Conservation (phyloP, 495 filamentous ascomycete genomes). For the Aspergillus wentii region DNA sequence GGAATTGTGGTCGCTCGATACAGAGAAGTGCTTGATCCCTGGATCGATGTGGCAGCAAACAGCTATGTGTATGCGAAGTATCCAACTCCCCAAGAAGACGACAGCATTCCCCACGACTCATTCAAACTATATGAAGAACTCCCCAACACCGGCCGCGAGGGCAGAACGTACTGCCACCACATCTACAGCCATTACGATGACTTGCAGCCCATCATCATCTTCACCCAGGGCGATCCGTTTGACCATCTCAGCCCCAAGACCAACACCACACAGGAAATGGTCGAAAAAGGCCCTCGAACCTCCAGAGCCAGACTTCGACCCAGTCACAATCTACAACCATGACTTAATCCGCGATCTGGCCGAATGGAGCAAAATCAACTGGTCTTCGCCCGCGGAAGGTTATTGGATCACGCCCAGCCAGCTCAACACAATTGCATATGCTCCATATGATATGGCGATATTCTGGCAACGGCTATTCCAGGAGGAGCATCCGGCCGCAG, state of each 20-base stretch:
- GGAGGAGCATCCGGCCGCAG: background rate
- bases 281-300: background rate
- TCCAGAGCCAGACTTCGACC: background rate
- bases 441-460: background rate
- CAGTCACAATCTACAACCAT: slow-evolving; percentile 3
- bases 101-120: background rate
- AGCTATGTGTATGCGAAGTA: slow-evolving; percentile 4
- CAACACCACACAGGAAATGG: slow-evolving; percentile 1
- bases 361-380: slow-evolving; percentile 2
- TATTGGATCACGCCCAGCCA: slow-evolving; percentile 4
- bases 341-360: slow-evolving; percentile 2
- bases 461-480: slow-evolving; percentile 1
- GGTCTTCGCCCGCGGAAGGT: background rate
- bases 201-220: slow-evolving; percentile 4
- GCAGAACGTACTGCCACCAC: slow-evolving; percentile 5
- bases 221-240: slow-evolving; percentile 3
- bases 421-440: background rate
- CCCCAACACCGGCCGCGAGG: slow-evolving; percentile 3
- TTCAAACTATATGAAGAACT: slow-evolving; percentile 1
- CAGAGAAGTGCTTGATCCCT: background rate
- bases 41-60: slow-evolving; percentile 1
- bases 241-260: slow-evolving; percentile 1
- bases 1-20: slow-evolving; percentile 3
- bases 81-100: slow-evolving; percentile 1
- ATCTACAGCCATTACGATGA: slow-evolving; percentile 2